Evolutionary conservation across 2,329 filamentous ascomycete genomes (phyloP).

Genomic region (Setomelanomma holmii): DNA sequence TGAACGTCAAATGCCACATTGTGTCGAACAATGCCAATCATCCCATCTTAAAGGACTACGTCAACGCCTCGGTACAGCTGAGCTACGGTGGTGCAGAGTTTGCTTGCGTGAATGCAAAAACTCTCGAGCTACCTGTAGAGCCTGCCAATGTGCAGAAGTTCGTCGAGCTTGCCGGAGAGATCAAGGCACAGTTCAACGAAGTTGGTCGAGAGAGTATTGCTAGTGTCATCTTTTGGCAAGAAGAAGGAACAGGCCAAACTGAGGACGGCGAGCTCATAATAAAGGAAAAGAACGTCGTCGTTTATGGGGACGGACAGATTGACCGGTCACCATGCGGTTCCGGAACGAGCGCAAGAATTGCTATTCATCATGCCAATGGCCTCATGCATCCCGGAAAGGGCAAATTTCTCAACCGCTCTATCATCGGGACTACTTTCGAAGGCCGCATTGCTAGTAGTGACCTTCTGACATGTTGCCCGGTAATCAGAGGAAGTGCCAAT

Average conservation of each 20-base stretch:
- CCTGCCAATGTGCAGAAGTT: neutral
- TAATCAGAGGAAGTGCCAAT: conserved; percentile 12
- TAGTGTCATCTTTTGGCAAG: neutral
- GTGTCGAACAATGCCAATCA: neutral
- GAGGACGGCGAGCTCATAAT: neutral
- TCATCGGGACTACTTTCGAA: conserved; percentile 16
- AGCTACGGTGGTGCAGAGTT: neutral
- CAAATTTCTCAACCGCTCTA: conserved; percentile 21
- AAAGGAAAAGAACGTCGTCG: conserved; percentile 11
- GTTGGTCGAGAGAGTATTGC: neutral
- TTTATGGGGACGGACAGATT: conserved; percentile 17
- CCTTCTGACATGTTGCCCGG: conserved; percentile 11
- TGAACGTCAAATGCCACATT: conserved; percentile 12
- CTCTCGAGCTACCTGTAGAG: neutral
- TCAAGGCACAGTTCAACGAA: neutral
- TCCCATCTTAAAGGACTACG: neutral
- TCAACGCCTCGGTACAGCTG: neutral
- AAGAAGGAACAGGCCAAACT: neutral
- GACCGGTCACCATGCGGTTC: conserved; percentile 18
- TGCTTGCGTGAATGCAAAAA: neutral
- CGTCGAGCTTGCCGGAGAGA: neutral
- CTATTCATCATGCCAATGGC: conserved; percentile 12
- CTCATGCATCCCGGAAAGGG: conserved; percentile 4
- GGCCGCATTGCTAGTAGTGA: conserved; percentile 4
- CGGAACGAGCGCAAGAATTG: conserved; percentile 15